phyloP scores from a whole-genome alignment of 768 basidiomycete species.

The Tubosaeta sp. region DNA sequence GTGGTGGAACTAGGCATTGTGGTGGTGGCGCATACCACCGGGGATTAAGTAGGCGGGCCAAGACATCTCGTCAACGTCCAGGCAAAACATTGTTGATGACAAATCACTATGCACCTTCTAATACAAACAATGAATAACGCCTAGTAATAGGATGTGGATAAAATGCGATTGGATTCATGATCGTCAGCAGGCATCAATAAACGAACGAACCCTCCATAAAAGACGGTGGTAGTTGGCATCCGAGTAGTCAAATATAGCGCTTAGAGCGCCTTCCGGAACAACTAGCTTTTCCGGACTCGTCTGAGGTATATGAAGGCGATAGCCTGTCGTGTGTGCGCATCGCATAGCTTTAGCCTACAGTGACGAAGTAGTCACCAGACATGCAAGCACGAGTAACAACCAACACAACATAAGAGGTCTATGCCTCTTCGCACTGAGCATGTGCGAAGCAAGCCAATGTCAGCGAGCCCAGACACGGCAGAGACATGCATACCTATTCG shows the following conservation, averaged over 20 bases:
- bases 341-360: constrained; percentile 6
- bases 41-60: neutral
- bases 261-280: neutral
- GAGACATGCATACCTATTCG: constrained; percentile 21
- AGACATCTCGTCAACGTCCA: neutral
- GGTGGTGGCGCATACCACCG: neutral
- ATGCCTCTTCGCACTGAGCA: constrained; percentile 13
- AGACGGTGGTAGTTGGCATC: neutral
- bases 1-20: constrained; percentile 33
- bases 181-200: neutral
- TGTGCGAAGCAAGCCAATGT: neutral
- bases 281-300: neutral
- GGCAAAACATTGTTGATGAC: neutral
- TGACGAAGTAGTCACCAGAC: constrained; percentile 5
- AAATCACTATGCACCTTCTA: neutral
- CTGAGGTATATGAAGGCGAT: neutral
- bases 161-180: neutral
- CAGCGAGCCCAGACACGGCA: neutral
- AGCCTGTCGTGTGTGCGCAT: neutral
- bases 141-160: neutral
- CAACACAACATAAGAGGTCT: constrained; percentile 7
- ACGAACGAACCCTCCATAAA: neutral
- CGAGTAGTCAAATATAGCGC: neutral
- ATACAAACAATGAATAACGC: neutral
- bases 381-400: constrained; percentile 14